Evolutionary conservation across 441 rosid species (phyloP).

Genomic region (Corymbia calophylla): DNA sequence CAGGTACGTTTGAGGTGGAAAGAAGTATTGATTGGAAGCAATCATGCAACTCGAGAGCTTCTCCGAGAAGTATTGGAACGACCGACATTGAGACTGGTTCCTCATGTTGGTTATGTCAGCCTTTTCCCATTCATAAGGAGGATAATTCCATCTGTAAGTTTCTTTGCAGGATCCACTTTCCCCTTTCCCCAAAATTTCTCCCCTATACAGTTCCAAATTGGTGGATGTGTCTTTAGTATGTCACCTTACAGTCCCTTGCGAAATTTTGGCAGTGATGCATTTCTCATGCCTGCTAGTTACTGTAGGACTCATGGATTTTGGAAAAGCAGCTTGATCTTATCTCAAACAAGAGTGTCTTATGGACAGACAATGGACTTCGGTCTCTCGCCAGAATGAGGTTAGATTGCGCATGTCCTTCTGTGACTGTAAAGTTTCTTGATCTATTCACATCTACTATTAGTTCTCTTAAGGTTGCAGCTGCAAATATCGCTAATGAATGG

Average conservation of each 20-base stretch:
- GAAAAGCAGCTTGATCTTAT: conserved; percentile 89
- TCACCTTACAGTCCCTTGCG: neutral
- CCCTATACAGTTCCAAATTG: neutral
- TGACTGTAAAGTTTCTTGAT: neutral
- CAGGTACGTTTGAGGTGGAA: conserved; percentile 90
- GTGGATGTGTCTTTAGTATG: neutral
- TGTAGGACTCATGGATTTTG: conserved; percentile 83
- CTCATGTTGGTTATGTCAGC: conserved; percentile 93
- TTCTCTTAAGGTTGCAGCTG: neutral
- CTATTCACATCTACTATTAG: neutral
- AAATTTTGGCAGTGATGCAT: neutral
- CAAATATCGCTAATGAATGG: neutral
- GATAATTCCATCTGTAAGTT: conserved; percentile 88
- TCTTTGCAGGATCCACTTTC: neutral
- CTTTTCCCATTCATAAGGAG: conserved; percentile 89
- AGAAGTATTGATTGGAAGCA: conserved; percentile 46
- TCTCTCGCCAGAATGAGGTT: conserved; percentile 92
- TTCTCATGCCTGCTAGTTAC: neutral
- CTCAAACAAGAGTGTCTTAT: conserved; percentile 59
- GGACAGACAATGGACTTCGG: conserved; percentile 86
- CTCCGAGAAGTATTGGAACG: conserved; percentile 61
- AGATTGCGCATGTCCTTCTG: conserved; percentile 4
- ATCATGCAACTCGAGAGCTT: conserved; percentile 58
- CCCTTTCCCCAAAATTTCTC: neutral
- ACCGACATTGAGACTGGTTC: conserved; percentile 70